Percentiles rank a stretch among this genome's conserved stretches.
These are phyloP conservation scores for Ophiostoma sp. DNA, from an alignment of 2,329 filamentous ascomycete genomes.

Conservation along the genomic window DNA sequence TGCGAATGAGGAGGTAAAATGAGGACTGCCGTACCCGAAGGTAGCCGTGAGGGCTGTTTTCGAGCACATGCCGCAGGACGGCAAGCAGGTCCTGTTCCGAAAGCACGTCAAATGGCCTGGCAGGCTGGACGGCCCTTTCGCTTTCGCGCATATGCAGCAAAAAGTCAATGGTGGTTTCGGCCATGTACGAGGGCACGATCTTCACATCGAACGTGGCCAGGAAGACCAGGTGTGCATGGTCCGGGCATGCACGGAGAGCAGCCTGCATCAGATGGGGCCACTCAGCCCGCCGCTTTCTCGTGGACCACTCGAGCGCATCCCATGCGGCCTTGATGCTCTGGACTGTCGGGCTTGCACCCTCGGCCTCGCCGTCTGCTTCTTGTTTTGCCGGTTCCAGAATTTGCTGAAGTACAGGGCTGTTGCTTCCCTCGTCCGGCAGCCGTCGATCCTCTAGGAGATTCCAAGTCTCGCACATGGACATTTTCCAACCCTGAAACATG, in stretches of 20 bases:
- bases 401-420: conserved; percentile 22
- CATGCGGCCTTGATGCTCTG: conserved; percentile 40
- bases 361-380: background rate
- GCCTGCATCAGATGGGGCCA: conserved; percentile 43
- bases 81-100: conserved; percentile 1
- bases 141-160: conserved; percentile 30
- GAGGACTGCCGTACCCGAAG: conserved; percentile 43
- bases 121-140: background rate
- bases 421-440: conserved; percentile 11
- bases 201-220: conserved; percentile 41
- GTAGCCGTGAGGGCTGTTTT: conserved; percentile 22
- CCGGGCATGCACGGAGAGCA: conserved; percentile 38
- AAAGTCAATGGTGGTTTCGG: conserved; percentile 41
- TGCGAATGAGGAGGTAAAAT: conserved; percentile 33
- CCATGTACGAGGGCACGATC: conserved; percentile 41
- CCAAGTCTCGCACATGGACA: conserved; percentile 24
- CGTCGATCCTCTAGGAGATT: conserved; percentile 18
- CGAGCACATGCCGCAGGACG: conserved; percentile 26
- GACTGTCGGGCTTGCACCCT: conserved; percentile 28
- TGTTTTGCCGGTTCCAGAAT: background rate
- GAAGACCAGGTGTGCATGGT: conserved; percentile 39
- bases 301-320: conserved; percentile 33
- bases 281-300: conserved; percentile 31
- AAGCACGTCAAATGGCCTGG: background rate
- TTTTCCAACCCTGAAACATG: conserved; percentile 28